These are phyloP conservation scores for Phaseolus lunatus DNA, from an alignment of 306 rosid species.

Conservation along the genomic window DNA sequence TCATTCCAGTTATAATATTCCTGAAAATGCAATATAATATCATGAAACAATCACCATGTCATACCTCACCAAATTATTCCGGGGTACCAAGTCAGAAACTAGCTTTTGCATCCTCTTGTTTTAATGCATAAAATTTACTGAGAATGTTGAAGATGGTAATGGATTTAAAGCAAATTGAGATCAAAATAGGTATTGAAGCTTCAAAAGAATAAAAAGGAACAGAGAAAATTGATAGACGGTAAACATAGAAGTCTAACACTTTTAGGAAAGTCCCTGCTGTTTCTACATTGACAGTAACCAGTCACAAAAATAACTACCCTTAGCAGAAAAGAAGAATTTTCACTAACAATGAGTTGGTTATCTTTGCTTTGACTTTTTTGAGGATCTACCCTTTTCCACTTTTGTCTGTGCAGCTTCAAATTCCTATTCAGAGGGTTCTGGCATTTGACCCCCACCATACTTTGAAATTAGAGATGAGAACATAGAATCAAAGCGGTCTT, in stretches of 20 bases:
- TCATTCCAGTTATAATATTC: too few relatives aligned
- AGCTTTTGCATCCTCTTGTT: background rate
- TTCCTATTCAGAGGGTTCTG: slow-evolving; percentile 89
- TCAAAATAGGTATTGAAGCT: too few relatives aligned
- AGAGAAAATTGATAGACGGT: slow-evolving; percentile 1
- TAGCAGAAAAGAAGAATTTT: slow-evolving; percentile 3
- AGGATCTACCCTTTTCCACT: slow-evolving; percentile 64
- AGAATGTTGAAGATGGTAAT: background rate
- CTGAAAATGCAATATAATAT: too few relatives aligned
- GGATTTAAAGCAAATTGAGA: background rate
- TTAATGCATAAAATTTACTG: background rate
- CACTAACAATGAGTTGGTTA: slow-evolving; percentile 34
- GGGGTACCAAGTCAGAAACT: background rate
- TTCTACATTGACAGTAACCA: slow-evolving; percentile 32
- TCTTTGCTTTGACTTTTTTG: slow-evolving; percentile 62
- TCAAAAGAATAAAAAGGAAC: background rate
- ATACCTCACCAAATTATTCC: background rate
- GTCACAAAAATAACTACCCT: slow-evolving; percentile 30
- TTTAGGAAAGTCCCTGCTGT: background rate
- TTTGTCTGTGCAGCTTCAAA: slow-evolving; percentile 80
- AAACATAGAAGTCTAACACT: background rate
- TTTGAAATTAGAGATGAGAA: slow-evolving; percentile 81
- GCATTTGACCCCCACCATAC: slow-evolving; percentile 62
- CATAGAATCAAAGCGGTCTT: slow-evolving; percentile 72
- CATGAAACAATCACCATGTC: too few relatives aligned